Evolutionary conservation across 345 rosid genomes (phyloP).

Genomic region (Eucalyptus marginata): DNA sequence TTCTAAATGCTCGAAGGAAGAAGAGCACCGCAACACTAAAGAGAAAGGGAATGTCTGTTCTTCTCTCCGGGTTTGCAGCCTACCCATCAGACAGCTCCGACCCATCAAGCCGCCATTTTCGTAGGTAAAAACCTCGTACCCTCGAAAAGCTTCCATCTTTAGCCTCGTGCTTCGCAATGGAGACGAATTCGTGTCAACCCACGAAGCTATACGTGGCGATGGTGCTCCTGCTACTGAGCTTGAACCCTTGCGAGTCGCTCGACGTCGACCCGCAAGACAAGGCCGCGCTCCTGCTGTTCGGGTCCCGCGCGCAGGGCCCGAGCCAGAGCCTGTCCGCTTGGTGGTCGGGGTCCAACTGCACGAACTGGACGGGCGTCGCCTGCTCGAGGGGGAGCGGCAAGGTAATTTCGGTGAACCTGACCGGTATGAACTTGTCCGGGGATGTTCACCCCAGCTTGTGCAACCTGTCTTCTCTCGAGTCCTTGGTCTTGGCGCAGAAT

Average conservation of each 20-base stretch:
- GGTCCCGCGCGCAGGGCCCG: conserved; percentile 41
- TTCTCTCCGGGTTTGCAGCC: background rate
- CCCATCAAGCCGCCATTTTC: background rate
- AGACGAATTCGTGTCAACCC: background rate
- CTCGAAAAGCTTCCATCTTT: background rate
- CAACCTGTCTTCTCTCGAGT: conserved; percentile 37
- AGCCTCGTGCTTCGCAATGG: background rate
- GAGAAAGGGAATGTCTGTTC: background rate
- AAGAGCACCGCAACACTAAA: background rate
- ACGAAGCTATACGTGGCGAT: background rate
- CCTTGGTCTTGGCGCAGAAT: conserved; percentile 42
- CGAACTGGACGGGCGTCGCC: conserved; percentile 62
- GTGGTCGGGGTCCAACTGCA: conserved; percentile 77
- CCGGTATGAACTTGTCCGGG: conserved; percentile 48
- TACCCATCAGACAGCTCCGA: background rate
- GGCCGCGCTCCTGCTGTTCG: conserved; percentile 42
- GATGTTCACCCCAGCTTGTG: conserved; percentile 49
- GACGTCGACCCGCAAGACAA: conserved; percentile 47
- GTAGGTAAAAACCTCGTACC: background rate
- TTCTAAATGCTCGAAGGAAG: background rate
- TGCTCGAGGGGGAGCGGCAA: conserved; percentile 47
- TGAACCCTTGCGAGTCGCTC: conserved; percentile 18
- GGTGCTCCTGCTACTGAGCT: conserved; percentile 2
- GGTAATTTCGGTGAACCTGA: conserved; percentile 49
- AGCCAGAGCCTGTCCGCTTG: conserved; percentile 42